Conservation (phyloP, 1,139 yeast genomes). For the Hansenula lynferdii region DNA sequence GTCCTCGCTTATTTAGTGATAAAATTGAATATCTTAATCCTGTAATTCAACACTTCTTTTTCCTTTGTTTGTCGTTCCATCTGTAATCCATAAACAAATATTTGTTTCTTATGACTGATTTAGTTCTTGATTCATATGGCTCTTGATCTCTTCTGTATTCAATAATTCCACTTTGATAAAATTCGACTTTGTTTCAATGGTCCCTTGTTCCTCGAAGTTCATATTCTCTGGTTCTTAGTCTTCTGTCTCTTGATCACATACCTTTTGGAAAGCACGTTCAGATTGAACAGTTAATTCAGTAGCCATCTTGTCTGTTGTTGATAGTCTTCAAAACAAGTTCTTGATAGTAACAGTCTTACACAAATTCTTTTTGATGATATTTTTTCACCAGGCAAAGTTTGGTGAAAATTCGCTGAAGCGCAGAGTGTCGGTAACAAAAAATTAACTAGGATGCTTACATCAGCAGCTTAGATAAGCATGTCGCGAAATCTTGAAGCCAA, state of each 20-base stretch:
- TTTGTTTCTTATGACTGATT: too few species aligned
- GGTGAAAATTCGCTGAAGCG: slow-evolving; percentile 3
- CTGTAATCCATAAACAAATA: too few species aligned
- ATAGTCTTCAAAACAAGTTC: not conserved
- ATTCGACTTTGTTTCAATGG: too few species aligned
- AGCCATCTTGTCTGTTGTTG: slow-evolving; percentile 63
- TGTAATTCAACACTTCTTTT: too few species aligned
- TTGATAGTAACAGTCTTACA: slow-evolving; percentile 3
- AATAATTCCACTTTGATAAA: too few species aligned
- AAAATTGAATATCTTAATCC: too few species aligned
- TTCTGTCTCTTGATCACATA: slow-evolving; percentile 37
- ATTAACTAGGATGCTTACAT: not conserved
- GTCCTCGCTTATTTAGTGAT: not conserved
- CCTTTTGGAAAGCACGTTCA: slow-evolving; percentile 99
- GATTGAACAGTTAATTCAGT: slow-evolving; percentile 99
- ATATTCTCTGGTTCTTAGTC: not conserved
- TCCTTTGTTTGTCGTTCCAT: too few species aligned
- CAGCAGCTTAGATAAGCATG: not conserved
- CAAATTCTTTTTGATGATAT: slow-evolving; percentile 10
- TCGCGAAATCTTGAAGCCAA: too few species aligned
- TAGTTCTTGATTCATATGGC: too few species aligned
- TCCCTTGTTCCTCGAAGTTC: too few species aligned
- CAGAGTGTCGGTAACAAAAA: too few species aligned
- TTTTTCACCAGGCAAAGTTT: slow-evolving; percentile 5
- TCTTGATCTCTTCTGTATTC: too few species aligned